Evolutionary conservation across 345 rosid species (phyloP), one percentile per base, ranked within the genome.

Genomic region (Boechera retrofracta): DNA sequence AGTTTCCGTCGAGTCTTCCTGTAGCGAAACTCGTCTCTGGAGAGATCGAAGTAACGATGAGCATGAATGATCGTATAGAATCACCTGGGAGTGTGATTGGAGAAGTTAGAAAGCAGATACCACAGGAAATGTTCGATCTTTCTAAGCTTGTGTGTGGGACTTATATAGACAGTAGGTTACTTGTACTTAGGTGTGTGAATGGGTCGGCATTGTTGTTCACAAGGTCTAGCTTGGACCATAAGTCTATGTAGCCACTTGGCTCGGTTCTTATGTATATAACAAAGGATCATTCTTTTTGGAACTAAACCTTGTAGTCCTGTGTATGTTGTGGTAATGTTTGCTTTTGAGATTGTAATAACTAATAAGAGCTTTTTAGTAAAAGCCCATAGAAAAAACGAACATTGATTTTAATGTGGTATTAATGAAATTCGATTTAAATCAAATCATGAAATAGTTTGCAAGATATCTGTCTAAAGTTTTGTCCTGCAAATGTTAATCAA

Each of bases 121-220:
- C 97, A 0, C 95, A 90, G 2, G 98, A 92, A 74, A 88, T 94
- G 88, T 94, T 94, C 45, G 96, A 92, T 77, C 49, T 90, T 72
- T 90, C 94, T 0, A 90, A 84, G 75, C 80, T 94, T 55, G 95
- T 90, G 3, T 94, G 97, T 38, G 97, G 98, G 57, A 89, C 97
- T 6, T 92, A 85, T 38, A 72, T 92, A 2, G 98, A 94, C 65
- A 77, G 90, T 5, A 86, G 98, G 77, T 81, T 90, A 66, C 88
- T 92, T 15, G 89, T 90, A 57, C 87, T 92, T 24, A 87, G 97
- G 2, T 86, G 92, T 12, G 91, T 92, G 62, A 94, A 85, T 72
- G 97, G 98, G 33, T 90, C 95, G 1, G 98, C 97, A 33, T 83
- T 92, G 44, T 28, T 89, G 65, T 89, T 94, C 81, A 88, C 91